Conservation (phyloP, 768 basidiomycete genomes). For the Suillus hirtellus region DNA sequence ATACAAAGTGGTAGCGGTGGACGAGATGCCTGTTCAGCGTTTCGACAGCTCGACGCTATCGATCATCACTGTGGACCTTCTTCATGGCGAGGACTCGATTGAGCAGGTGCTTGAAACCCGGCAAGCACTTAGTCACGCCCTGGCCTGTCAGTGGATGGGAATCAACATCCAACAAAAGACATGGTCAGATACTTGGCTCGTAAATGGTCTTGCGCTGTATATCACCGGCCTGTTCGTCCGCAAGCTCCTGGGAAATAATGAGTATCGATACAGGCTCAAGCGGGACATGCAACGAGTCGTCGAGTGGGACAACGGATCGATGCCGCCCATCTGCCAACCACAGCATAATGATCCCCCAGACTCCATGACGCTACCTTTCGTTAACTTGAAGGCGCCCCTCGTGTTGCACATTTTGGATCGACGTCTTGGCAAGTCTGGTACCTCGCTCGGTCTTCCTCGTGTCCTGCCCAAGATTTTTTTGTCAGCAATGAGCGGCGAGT, state of each 20-base stretch:
- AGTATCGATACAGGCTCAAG: conserved; percentile 92
- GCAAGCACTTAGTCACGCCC: conserved; percentile 80
- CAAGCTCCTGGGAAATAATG: conserved; percentile 91
- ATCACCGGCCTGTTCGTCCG: conserved; percentile 86
- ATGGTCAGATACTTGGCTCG: conserved; percentile 96
- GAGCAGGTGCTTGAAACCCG: conserved; percentile 93
- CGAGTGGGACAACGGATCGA: conserved; percentile 81
- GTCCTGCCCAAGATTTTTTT: conserved; percentile 95
- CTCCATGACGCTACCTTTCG: conserved; percentile 73
- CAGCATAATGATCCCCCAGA: conserved; percentile 85
- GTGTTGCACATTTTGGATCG: conserved; percentile 95
- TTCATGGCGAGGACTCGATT: conserved; percentile 86
- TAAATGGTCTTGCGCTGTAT: conserved; percentile 89
- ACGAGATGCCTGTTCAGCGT: conserved; percentile 78
- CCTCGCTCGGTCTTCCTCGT: conserved; percentile 89
- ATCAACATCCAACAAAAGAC: conserved; percentile 93
- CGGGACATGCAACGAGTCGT: conserved; percentile 95
- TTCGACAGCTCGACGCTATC: conserved; percentile 87
- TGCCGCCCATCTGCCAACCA: conserved; percentile 94
- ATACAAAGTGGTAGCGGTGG: conserved; percentile 92
- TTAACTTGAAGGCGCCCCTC: conserved; percentile 95
- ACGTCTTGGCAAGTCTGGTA: conserved; percentile 91
- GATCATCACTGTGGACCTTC: conserved; percentile 73
- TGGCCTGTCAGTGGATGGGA: conserved; percentile 96
- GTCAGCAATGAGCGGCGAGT: conserved; percentile 89